phyloP scores from a whole-genome alignment of 1,284 basidiomycete species.

The Rhodotorula sp. region DNA sequence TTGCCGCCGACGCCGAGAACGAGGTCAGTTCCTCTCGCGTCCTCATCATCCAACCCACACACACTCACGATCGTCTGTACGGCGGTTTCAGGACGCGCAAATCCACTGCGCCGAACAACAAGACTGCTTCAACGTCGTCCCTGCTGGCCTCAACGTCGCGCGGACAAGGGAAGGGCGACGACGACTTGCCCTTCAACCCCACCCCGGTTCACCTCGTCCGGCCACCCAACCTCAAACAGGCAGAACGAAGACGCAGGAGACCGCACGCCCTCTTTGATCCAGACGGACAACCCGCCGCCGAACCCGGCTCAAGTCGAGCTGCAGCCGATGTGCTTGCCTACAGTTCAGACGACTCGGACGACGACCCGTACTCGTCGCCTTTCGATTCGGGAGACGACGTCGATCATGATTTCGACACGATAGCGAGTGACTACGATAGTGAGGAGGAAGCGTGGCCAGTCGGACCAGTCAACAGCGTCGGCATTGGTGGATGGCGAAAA shows the following conservation, averaged over 20 bases:
- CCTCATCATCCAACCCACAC: neutral
- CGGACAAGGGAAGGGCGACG: neutral
- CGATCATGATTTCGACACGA: conserved; percentile 1
- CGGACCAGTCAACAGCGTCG: conserved; percentile 32
- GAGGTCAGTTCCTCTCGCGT: neutral
- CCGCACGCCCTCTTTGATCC: neutral
- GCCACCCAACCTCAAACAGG: conserved; percentile 2
- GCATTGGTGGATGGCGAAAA: conserved; percentile 24
- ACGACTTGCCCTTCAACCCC: conserved; percentile 1
- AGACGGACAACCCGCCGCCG: neutral
- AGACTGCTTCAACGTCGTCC: neutral
- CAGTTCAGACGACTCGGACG: conserved; percentile 14
- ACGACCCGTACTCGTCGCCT: neutral
- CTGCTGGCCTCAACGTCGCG: too few relatives aligned
- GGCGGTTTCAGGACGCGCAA: neutral
- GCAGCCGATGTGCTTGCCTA: neutral
- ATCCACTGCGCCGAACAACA: neutral
- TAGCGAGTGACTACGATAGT: conserved; percentile 15
- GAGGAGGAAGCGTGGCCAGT: conserved; percentile 41
- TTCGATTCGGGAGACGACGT: neutral
- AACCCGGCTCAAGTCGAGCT: neutral
- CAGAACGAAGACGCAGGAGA: neutral
- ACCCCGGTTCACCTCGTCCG: conserved; percentile 12
- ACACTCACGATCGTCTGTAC: neutral
- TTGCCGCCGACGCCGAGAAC: neutral